Evolutionary conservation across 2,329 filamentous ascomycete species (phyloP).

Genomic region (Diaporthe sp.): DNA sequence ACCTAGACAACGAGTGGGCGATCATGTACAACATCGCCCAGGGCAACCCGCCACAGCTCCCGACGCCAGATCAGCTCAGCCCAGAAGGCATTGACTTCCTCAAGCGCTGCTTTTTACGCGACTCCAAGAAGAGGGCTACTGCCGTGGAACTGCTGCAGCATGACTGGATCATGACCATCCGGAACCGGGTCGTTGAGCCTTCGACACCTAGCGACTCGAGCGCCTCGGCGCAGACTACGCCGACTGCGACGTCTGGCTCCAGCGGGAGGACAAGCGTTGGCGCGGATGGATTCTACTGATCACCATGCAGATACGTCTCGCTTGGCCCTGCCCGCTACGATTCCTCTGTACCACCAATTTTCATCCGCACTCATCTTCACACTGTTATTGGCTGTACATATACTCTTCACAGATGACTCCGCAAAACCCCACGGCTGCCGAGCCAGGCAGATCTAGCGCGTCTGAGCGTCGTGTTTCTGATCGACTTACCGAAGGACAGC

Average conservation of each 20-base stretch:
- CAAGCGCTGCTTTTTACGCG: constrained; percentile 85
- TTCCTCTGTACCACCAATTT: not conserved
- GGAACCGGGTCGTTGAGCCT: constrained; percentile 75
- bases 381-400: constrained; percentile 24
- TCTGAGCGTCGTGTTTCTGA: constrained; percentile 6
- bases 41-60: constrained; percentile 91
- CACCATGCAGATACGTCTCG: not conserved
- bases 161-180: constrained; percentile 84
- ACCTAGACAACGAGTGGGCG: constrained; percentile 98
- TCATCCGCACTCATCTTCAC: not conserved
- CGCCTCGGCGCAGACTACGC: constrained; percentile 58
- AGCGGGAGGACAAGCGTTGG: constrained; percentile 48
- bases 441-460: not conserved
- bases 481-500: constrained; percentile 10
- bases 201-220: constrained; percentile 72
- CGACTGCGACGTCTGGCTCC: constrained; percentile 49
- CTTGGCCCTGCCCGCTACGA: not conserved
- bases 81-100: constrained; percentile 89
- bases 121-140: constrained; percentile 83
- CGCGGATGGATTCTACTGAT: constrained; percentile 53
- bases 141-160: constrained; percentile 93
- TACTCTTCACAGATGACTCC: not conserved
- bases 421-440: not conserved
- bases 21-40: constrained; percentile 99
- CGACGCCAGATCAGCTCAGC: constrained; percentile 86